phyloP scores from a whole-genome alignment of 192 early-diverging fungal genomes.

The Pilaira anomala region DNA sequence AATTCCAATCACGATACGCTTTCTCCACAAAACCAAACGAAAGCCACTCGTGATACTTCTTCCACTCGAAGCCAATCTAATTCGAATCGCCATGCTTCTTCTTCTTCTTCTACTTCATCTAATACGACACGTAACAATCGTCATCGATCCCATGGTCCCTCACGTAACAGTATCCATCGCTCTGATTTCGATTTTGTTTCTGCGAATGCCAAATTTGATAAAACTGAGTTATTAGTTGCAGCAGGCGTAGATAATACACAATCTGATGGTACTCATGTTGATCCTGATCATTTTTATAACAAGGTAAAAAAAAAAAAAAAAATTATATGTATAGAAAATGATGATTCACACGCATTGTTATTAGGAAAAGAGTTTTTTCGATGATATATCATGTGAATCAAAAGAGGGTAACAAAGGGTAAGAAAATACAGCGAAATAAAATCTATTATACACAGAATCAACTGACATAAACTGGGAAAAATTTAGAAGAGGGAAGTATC shows the following conservation, averaged over 20 bases:
- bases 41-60: too few species aligned
- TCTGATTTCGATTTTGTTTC: constrained; percentile 94
- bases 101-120: too few species aligned
- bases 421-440: too few species aligned
- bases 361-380: constrained; percentile 83
- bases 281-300: neutral
- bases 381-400: constrained; percentile 89
- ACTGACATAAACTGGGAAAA: neutral
- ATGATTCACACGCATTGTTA: constrained; percentile 54
- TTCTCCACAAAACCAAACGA: neutral
- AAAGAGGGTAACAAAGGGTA: constrained; percentile 44
- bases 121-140: neutral
- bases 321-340: constrained; percentile 52
- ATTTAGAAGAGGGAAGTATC: constrained; percentile 64
- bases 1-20: neutral
- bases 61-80: too few species aligned
- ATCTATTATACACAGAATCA: too few species aligned
- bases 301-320: constrained; percentile 24
- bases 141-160: neutral
- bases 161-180: constrained; percentile 43
- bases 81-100: too few species aligned
- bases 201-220: constrained; percentile 64
- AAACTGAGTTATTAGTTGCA: constrained; percentile 29
- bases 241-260: constrained; percentile 36
- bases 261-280: neutral